Evolutionary conservation across 768 basidiomycete species (phyloP), one percentile per base, ranked within the genome.

Genomic region (Porphyrellus cyaneotinctus): DNA sequence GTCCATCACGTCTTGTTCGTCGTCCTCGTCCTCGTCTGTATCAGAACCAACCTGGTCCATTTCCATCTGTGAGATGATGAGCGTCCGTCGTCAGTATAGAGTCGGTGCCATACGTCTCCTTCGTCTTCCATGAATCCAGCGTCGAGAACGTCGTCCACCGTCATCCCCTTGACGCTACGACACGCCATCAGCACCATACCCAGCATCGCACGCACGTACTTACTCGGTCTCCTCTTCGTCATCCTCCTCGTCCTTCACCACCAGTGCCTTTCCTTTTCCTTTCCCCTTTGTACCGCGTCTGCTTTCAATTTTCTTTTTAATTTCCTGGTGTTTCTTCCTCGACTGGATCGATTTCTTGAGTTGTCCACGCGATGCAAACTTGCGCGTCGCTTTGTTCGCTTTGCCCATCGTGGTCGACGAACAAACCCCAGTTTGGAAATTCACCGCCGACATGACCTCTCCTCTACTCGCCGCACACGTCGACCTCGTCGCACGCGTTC

Each of bases 321-420:
- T 74, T 63, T 90, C 80, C 63, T 92, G 86, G 61, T 86, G 82
- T 61, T 91, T 89, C 52, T 85, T 81, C n/a, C 95, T 78, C 6
- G 84, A 79, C 61, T 91, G 79, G 46, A 98, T 97, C 18, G 84
- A 82, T 58, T 90, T 87, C 64, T 91, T 91, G 48, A 98, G 82
- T 64, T 88, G 85, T 2, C 95, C 95, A 53, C 88, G 91, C 4
- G 89, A 76, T 10, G 86, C 88, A 60, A 95, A 95, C 72, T 95
- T 93, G 65, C 86, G 84, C 12, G 88, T 87, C 0, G 90, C 82
- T 50, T 67, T 67, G 35, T 81, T 72, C 18, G 84, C 81, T 60
- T 88, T 91, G 23, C 71, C 79, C 81, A 82, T 80, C 31, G 36
- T 14, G n/a, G 28, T 49, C n/a, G 49, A 23, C 30, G 22, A 23